Evolutionary conservation across 495 filamentous ascomycete genomes (phyloP).

Genomic region (Aspergillus cristatus): DNA sequence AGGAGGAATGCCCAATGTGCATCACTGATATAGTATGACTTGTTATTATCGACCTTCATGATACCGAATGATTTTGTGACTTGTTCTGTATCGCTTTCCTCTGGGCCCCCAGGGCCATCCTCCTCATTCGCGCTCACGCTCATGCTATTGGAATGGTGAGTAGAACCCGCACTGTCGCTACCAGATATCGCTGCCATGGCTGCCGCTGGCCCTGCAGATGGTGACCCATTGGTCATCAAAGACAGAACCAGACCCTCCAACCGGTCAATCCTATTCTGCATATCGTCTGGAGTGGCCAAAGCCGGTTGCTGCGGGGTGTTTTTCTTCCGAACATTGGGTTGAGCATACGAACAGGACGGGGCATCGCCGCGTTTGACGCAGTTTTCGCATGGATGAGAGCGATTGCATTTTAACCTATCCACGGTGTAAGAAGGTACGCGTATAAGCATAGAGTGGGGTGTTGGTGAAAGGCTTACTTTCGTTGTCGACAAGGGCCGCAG

Average conservation of each 20-base stretch:
- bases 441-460: constrained; percentile 12
- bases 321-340: constrained; percentile 68
- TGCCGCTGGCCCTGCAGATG: constrained; percentile 53
- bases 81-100: constrained; percentile 81
- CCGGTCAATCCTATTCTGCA: constrained; percentile 98
- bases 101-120: constrained; percentile 37
- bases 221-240: constrained; percentile 86
- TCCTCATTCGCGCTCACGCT: constrained; percentile 57
- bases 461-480: constrained; percentile 96
- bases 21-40: constrained; percentile 78
- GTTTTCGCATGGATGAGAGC: constrained; percentile 86
- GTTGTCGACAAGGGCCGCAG: constrained; percentile 84
- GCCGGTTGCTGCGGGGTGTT: constrained; percentile 49
- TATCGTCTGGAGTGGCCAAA: constrained; percentile 73
- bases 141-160: constrained; percentile 38
- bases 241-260: constrained; percentile 91
- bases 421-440: constrained; percentile 17
- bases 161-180: constrained; percentile 45
- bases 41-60: constrained; percentile 79
- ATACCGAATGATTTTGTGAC: constrained; percentile 78
- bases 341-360: constrained; percentile 80
- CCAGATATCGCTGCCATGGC: constrained; percentile 55
- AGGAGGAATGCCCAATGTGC: constrained; percentile 87
- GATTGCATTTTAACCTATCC: constrained; percentile 82
- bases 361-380: constrained; percentile 85